Evolutionary conservation across 495 filamentous ascomycete species (phyloP).

Genomic region (Penicillium bialowiezense): DNA sequence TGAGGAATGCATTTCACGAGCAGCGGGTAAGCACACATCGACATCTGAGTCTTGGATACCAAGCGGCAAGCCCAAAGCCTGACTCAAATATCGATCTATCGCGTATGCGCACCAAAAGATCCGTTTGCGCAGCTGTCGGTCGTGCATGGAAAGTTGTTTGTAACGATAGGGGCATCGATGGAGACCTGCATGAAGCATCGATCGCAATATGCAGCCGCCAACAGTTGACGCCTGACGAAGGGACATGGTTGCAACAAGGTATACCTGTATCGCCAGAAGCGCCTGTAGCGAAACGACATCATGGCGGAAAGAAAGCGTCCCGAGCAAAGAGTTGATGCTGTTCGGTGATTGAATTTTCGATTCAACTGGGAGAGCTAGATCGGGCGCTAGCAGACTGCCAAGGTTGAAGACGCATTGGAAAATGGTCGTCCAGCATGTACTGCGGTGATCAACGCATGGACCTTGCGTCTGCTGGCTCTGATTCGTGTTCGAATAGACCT

Average conservation of each 20-base stretch:
- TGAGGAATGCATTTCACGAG: constrained; percentile 29
- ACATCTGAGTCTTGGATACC: constrained; percentile 44
- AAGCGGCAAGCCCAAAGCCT: constrained; percentile 43
- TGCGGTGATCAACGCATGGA: constrained; percentile 17
- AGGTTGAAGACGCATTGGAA: constrained; percentile 41
- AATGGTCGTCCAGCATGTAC: constrained; percentile 37
- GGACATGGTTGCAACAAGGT: constrained; percentile 40
- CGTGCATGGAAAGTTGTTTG: constrained; percentile 38
- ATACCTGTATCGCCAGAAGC: constrained; percentile 34
- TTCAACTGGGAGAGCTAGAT: constrained; percentile 21
- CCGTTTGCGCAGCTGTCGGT: constrained; percentile 40
- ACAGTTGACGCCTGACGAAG: constrained; percentile 37
- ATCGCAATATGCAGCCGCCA: constrained; percentile 38
- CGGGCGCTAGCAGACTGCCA: constrained; percentile 27
- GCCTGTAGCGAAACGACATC: constrained; percentile 39
- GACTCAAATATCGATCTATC: constrained; percentile 48
- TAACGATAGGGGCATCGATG: constrained; percentile 45
- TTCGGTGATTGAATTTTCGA: constrained; percentile 28
- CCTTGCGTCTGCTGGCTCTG: not conserved
- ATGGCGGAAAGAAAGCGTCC: constrained; percentile 29
- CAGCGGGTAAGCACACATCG: constrained; percentile 37
- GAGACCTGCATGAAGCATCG: constrained; percentile 40
- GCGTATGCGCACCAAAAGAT: constrained; percentile 53
- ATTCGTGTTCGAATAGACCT: constrained; percentile 30
- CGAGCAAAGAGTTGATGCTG: constrained; percentile 28